Evolutionary conservation across 2,329 filamentous ascomycete species (phyloP), one percentile per base, ranked within the genome.

Genomic region (Helminthosporium solani): DNA sequence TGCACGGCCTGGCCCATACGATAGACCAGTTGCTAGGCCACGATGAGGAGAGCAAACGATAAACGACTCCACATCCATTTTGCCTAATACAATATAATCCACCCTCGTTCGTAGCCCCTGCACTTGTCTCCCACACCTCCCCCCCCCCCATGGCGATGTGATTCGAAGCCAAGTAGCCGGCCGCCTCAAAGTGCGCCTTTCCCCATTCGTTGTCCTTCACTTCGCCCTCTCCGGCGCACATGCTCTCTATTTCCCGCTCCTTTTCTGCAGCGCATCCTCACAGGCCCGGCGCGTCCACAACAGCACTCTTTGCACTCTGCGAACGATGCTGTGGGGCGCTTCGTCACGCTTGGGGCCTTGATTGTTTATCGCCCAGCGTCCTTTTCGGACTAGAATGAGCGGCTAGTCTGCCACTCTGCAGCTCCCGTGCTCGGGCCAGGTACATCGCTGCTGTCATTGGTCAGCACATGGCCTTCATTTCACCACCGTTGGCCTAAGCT

Each of bases 221-320:
- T 34, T 40, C 43, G 11, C 45, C 23, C 23, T 25, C 23, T 20
- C 31, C 18, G 33, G 23, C 11, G 30, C 23, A 14, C 20, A 12
- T 2, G 30, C n/a, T 20, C 28, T 28, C n/a, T 20, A n/a, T n/a
- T n/a, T n/a, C n/a, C 21, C 28, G 19, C n/a, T 11, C 14, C 31
- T 35, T 18, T 27, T 21, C 33, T 14, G 42, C 25, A 20, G 25
- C 25, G 27, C 21, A 11, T 15, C 35, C 14, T 33, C 27, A 31
- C 21, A 19, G 28, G 14, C n/a, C 35, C 34, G 46, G 43, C 46
- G 46, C 43, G 31, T 49, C 38, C n/a, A n/a, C n/a, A n/a, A n/a
- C n/a, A n/a, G n/a, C 14, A 5, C 14, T n/a, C 8, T 3, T n/a
- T 31, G 28, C 28, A 14, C 28, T 8, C 28, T 4, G 7, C 5